Base-by-base conservation (phyloP, 148 eudicot genomes). In the Heliamphora exappendiculata region DNA sequence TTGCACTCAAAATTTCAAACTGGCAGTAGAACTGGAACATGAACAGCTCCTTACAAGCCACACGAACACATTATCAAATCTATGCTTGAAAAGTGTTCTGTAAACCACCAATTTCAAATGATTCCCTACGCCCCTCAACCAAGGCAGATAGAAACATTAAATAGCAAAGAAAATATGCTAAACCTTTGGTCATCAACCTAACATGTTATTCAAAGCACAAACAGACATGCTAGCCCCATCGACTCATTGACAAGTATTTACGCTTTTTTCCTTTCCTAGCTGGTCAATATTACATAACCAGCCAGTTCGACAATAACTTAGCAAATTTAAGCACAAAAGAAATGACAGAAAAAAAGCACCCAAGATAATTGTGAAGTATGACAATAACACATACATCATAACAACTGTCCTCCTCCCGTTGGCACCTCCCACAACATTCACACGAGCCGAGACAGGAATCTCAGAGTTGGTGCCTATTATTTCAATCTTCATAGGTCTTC, bases 401-500 rank as follows among this genome's bases (percentile, higher is more conserved):
- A 89, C 82, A 76, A 88, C 96, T 50, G 89, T 85, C 81, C 97
- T 89, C 87, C 80, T 86, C 69, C 96, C 93, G 78, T 89, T 89
- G 47, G 81, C 75, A 65, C 92, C 91, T 64, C 94, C 91, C 73
- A 86, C 84, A 24, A 92, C 93, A 80, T 89, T 92, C 13, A 92
- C 85, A 49, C 94, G 98, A 82, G 96, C 92, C 44, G 97, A 84
- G 67, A 87, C 74, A 74, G 94, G 94, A 50, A 75, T 75, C 47
- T 80, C 89, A 3, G 89, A 66, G 39, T 78, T 91, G 67, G 86
- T 81, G 71, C 89, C 89, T 31, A 83, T 79, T 49, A 90, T 87
- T 74, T 92, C 97, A 49, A 94, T 88, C 90, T 88, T 92, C 96
- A 94, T 92, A 76, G 96, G 91, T 78, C 82, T 92, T 78, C 98